These are phyloP conservation scores for Nothophoma quercina DNA, from an alignment of 2,329 filamentous ascomycete genomes.

Conservation along the genomic window DNA sequence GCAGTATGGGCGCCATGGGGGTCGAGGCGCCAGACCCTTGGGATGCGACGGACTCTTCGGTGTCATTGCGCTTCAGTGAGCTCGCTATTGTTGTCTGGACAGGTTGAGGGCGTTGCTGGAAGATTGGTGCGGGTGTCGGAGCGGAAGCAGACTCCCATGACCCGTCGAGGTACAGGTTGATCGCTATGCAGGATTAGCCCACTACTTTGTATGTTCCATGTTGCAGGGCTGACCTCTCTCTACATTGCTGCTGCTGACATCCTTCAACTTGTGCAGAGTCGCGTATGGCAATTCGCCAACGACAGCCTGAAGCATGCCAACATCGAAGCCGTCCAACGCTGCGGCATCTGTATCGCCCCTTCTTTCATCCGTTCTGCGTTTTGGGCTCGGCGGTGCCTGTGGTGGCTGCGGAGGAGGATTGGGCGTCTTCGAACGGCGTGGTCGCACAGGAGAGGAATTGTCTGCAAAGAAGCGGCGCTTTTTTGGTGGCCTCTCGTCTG, in stretches of 20 bases:
- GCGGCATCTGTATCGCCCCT: conserved; percentile 18
- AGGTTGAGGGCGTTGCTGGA: conserved; percentile 25
- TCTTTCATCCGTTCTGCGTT: conserved; percentile 11
- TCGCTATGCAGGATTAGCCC: conserved; percentile 51
- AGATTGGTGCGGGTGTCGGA: conserved; percentile 20
- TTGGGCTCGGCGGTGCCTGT: conserved; percentile 31
- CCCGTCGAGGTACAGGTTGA: conserved; percentile 71
- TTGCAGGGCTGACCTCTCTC: conserved; percentile 54
- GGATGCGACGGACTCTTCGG: conserved; percentile 33
- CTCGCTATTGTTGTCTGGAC: conserved; percentile 35
- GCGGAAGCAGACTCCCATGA: conserved; percentile 60
- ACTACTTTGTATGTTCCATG: not conserved
- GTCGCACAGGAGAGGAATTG: conserved; percentile 48
- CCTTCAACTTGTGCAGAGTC: conserved; percentile 58
- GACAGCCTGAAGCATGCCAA: conserved; percentile 63
- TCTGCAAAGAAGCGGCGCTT: conserved; percentile 70
- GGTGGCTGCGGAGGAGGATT: conserved; percentile 43
- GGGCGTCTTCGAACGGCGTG: conserved; percentile 21
- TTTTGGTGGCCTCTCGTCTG: conserved; percentile 64
- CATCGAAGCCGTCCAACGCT: conserved; percentile 58
- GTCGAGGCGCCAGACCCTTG: conserved; percentile 30
- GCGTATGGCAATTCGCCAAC: conserved; percentile 61
- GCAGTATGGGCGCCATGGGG: conserved; percentile 28
- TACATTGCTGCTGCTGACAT: conserved; percentile 61
- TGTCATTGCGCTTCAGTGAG: conserved; percentile 35